A percentile compares a stretch with the other conserved stretches of the same genome.
Evolutionary conservation across 2,329 filamentous ascomycete species (phyloP).

Genomic region (Fusarium brachygibbosum): DNA sequence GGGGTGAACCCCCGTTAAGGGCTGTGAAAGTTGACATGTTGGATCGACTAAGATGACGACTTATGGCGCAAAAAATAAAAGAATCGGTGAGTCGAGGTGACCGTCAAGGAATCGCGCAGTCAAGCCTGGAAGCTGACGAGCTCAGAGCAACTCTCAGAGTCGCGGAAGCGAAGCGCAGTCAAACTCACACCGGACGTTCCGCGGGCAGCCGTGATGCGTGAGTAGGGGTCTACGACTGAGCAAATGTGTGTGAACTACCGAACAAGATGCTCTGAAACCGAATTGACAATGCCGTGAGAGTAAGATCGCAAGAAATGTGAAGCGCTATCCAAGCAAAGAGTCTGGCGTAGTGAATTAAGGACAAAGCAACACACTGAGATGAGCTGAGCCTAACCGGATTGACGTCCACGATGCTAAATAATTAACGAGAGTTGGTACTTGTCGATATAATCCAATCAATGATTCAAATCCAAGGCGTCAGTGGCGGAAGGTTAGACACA

Average conservation of each 20-base stretch:
- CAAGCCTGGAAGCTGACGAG: conserved; percentile 9
- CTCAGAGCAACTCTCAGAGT: conserved; percentile 15
- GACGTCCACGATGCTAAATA: conserved; percentile 11
- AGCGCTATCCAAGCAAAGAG: neutral
- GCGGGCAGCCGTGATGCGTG: conserved; percentile 26
- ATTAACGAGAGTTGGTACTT: conserved; percentile 18
- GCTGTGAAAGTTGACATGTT: conserved; percentile 66
- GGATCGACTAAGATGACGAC: conserved; percentile 5
- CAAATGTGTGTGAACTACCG: conserved; percentile 7
- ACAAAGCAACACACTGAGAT: conserved; percentile 18
- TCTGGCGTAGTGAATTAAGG: too few species aligned
- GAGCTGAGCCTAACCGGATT: conserved; percentile 7
- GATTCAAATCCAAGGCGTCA: conserved; percentile 9
- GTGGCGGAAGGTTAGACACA: conserved; percentile 10
- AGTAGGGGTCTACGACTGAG: conserved; percentile 5
- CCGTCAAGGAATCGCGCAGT: conserved; percentile 6
- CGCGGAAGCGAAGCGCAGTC: conserved; percentile 16
- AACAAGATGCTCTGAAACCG: conserved; percentile 4
- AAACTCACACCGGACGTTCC: conserved; percentile 37
- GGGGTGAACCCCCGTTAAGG: conserved; percentile 66
- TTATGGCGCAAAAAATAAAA: conserved; percentile 4
- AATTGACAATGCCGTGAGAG: conserved; percentile 9
- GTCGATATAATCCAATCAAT: conserved; percentile 19
- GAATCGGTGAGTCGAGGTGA: conserved; percentile 7
- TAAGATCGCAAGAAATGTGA: neutral